Conservation (phyloP, 495 filamentous ascomycete genomes). For the Parathielavia appendiculata region DNA sequence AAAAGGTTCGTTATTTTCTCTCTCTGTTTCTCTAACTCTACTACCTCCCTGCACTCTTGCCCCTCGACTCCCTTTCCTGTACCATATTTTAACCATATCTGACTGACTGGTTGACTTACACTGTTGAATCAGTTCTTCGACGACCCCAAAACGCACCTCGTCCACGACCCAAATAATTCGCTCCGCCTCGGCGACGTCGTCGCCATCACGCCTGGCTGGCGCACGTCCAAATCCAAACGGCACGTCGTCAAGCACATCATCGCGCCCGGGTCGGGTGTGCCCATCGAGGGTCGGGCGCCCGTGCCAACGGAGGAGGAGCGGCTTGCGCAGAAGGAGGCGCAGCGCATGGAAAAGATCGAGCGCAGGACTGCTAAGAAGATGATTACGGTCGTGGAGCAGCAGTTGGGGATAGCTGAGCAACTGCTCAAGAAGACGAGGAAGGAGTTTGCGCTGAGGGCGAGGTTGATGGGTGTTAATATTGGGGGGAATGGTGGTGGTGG, state of each 20-base stretch:
- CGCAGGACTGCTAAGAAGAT: conserved; percentile 35
- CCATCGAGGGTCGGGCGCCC: conserved; percentile 57
- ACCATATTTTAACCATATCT: no score
- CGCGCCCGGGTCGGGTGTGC: conserved; percentile 58
- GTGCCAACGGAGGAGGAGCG: conserved; percentile 61
- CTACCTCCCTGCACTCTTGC: no score
- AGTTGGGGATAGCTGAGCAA: conserved; percentile 19
- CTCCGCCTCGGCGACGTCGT: conserved; percentile 73
- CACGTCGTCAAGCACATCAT: conserved; percentile 77
- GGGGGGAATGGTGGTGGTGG: neutral
- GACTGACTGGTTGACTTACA: no score
- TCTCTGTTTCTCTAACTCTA: neutral
- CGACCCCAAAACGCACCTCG: conserved; percentile 48
- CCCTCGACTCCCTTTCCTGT: no score
- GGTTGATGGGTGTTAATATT: conserved; percentile 8
- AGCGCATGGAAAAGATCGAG: conserved; percentile 48
- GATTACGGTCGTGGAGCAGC: conserved; percentile 2
- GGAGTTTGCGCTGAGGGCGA: conserved; percentile 10
- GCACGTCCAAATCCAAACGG: conserved; percentile 58
- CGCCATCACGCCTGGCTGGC: conserved; percentile 64
- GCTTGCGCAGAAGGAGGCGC: conserved; percentile 42
- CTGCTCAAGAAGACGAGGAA: conserved; percentile 15
- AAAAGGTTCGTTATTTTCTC: conserved; percentile 43
- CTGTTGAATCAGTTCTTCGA: conserved; percentile 50
- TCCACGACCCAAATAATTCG: conserved; percentile 71